Conservation (phyloP, 1,139 yeast genomes). For the Scheffersomyces titani region DNA sequence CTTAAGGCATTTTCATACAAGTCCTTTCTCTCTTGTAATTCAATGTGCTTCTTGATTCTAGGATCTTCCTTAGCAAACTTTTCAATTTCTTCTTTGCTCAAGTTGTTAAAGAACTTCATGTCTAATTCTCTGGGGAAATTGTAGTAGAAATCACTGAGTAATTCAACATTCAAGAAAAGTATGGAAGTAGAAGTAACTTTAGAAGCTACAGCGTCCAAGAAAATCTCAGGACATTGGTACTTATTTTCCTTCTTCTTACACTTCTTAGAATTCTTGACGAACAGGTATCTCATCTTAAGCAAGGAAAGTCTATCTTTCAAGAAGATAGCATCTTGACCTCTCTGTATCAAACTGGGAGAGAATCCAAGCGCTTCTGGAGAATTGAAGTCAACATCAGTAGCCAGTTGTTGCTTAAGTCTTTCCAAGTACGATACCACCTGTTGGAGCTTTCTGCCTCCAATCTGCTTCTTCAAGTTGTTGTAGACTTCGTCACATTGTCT, state of each 20-base stretch:
- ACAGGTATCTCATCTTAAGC: constrained; percentile 72
- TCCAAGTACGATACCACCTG: constrained; percentile 81
- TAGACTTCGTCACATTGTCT: constrained; percentile 76
- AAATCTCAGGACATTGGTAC: constrained; percentile 92
- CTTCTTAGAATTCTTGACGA: constrained; percentile 67
- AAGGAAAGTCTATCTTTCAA: constrained; percentile 74
- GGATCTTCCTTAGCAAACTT: constrained; percentile 94
- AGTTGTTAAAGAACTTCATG: constrained; percentile 60
- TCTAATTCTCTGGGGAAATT: constrained; percentile 95
- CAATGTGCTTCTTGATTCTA: constrained; percentile 84
- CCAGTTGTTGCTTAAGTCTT: constrained; percentile 43
- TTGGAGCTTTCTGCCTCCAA: constrained; percentile 80
- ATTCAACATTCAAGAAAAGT: constrained; percentile 87
- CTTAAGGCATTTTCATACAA: constrained; percentile 77
- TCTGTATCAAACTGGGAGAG: constrained; percentile 65
- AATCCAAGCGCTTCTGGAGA: constrained; percentile 74
- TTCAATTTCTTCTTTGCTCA: constrained; percentile 79
- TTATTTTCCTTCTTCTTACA: constrained; percentile 81
- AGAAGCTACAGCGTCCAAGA: constrained; percentile 88
- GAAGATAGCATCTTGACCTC: constrained; percentile 86
- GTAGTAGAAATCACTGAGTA: constrained; percentile 91
- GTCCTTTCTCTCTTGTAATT: constrained; percentile 90
- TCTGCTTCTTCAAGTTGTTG: constrained; percentile 60
- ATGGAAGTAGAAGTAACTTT: constrained; percentile 93
- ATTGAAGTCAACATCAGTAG: constrained; percentile 44